Base-by-base conservation (phyloP, 192 early-diverging fungal species). In the Borealophlyctis nickersoniae region DNA sequence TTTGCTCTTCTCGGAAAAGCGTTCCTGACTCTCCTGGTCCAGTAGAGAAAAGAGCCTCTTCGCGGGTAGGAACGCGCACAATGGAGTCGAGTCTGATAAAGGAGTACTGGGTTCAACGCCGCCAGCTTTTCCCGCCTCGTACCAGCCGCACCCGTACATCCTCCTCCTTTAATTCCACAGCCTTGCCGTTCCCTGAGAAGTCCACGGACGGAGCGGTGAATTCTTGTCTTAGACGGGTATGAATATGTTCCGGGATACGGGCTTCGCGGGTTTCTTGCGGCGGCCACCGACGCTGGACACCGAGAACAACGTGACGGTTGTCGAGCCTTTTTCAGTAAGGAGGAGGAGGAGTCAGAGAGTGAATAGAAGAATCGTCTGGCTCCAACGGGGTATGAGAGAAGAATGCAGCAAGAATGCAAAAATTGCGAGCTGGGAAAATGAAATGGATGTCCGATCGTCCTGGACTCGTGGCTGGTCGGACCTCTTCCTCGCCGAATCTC, bases 11-110 rank as follows among this genome's bases (percentile, higher is more conserved):
- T 54, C 52, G 29, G 7, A 49, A 49, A 68, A 36, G 3, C 22
- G 22, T 28, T 68, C 33, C 36, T 53, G 58, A 1, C 58, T 19
- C 56, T 60, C 66, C 39, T 68, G 66, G 28, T 68, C 66, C 22
- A 68, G 51, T 22, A 68, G 34, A 23, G 66, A 30, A 26, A 39
- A 68, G 16, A 52, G 52, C 58, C 61, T 68, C 27, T 60, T 29
- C 28, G 58, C 31, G 0, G 66, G 66, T 31, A 68, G 52, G 52
- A 61, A 68, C 0, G 48, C 35, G 14, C n/a, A 31, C 1, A 66
- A 22, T 22, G 65, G 55, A 22, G 52, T 49, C 22, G 65, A 32
- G 23, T 58, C 36, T 26, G 65, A 31, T 19, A 59, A 31, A 16
- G 56, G 29, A 51, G 14, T 61, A 68, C 55, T 36, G 58, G 19